phyloP scores from a whole-genome alignment of 495 filamentous ascomycete genomes.

The Aspergillus avenaceus region DNA sequence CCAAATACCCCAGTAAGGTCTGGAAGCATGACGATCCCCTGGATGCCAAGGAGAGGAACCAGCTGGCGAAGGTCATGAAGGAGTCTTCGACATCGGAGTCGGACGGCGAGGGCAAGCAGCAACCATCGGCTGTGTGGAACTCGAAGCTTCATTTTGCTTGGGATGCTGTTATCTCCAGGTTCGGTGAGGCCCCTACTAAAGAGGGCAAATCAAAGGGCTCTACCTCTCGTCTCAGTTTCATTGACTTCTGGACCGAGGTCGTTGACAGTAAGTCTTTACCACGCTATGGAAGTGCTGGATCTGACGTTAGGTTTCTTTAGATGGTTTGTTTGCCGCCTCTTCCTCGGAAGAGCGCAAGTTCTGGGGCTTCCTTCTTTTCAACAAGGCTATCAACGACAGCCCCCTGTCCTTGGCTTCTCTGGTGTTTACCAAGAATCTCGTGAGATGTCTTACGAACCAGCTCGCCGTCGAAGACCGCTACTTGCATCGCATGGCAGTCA shows the following conservation, averaged over 20 bases:
- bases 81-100: conserved; percentile 57
- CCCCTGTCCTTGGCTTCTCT: conserved; percentile 41
- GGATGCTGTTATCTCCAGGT: conserved; percentile 61
- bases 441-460: conserved; percentile 83
- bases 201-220: conserved; percentile 27
- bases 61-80: conserved; percentile 72
- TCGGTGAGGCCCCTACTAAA: conserved; percentile 25
- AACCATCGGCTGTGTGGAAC: conserved; percentile 67
- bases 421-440: conserved; percentile 78
- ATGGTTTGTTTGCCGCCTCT: conserved; percentile 72
- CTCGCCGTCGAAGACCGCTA: conserved; percentile 78
- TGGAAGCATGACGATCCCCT: conserved; percentile 74
- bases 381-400: conserved; percentile 57
- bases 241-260: conserved; percentile 81
- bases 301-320: conserved; percentile 35
- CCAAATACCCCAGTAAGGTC: conserved; percentile 59
- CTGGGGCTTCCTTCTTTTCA: conserved; percentile 83
- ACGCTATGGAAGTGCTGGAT: not conserved
- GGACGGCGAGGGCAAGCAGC: conserved; percentile 38
- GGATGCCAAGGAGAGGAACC: conserved; percentile 53
- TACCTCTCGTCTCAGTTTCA: conserved; percentile 51
- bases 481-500: conserved; percentile 74
- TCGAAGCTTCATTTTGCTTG: conserved; percentile 85
- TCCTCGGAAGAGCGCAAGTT: conserved; percentile 86
- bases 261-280: conserved; percentile 67